Evolutionary conservation across 331 rosid genomes (phyloP).

Genomic region (Cydonia oblonga): DNA sequence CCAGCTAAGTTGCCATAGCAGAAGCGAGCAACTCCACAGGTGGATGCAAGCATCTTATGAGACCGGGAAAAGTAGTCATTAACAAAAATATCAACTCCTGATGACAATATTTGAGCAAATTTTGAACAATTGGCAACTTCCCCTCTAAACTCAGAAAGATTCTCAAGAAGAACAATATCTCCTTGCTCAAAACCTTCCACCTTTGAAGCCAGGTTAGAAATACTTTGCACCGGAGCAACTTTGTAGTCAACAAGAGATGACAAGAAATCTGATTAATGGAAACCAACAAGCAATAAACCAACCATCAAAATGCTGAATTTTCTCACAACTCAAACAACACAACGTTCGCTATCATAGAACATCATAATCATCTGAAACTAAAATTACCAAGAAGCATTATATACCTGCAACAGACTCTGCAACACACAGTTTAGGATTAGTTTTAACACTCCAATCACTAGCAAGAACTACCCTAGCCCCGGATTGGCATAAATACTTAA

Average conservation of each 20-base stretch:
- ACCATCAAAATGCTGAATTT: conserved; percentile 3
- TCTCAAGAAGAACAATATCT: conserved; percentile 57
- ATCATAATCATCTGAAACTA: neutral
- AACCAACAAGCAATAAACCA: conserved; percentile 16
- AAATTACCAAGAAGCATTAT: neutral
- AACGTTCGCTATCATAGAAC: neutral
- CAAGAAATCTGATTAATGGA: conserved; percentile 40
- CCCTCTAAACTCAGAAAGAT: conserved; percentile 57
- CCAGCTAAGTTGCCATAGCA: conserved; percentile 67
- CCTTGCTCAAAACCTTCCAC: conserved; percentile 30
- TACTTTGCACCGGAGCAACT: conserved; percentile 40
- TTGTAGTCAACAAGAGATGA: conserved; percentile 42
- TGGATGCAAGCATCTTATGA: conserved; percentile 82
- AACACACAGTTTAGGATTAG: conserved; percentile 17
- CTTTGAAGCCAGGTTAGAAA: conserved; percentile 24
- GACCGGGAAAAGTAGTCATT: conserved; percentile 69
- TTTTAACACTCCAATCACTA: conserved; percentile 51
- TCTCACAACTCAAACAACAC: neutral
- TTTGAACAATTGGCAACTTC: conserved; percentile 70
- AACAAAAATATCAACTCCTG: conserved; percentile 71
- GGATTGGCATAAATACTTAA: conserved; percentile 46
- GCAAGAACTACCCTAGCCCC: conserved; percentile 64
- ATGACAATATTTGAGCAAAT: conserved; percentile 48
- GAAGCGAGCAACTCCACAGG: conserved; percentile 75
- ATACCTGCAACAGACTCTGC: conserved; percentile 48